Conservation (phyloP, 2,329 filamentous ascomycete genomes). For the Uncinocarpus reesii region DNA sequence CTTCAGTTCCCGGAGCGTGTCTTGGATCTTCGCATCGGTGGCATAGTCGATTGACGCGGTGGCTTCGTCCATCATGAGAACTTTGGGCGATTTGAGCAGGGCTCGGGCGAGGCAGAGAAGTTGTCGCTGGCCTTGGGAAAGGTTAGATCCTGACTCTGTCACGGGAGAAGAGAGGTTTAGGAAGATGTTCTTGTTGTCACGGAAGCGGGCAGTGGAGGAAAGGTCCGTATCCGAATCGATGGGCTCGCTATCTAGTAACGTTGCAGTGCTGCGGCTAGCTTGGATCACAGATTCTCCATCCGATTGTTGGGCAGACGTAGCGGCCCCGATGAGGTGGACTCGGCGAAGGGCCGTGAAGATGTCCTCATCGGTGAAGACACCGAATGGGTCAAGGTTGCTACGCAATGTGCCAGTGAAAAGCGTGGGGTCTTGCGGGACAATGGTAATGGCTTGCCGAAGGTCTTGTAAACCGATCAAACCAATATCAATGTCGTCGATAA, state of each 20-base stretch:
- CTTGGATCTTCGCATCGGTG: conserved; percentile 92
- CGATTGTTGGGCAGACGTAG: conserved; percentile 22
- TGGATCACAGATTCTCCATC: conserved; percentile 19
- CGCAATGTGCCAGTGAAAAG: conserved; percentile 87
- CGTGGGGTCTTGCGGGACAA: conserved; percentile 90
- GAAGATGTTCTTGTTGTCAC: conserved; percentile 90
- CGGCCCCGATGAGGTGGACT: conserved; percentile 64
- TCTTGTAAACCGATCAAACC: conserved; percentile 84
- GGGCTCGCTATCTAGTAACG: conserved; percentile 3
- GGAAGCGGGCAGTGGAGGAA: conserved; percentile 14
- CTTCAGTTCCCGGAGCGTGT: conserved; percentile 83
- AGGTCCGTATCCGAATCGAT: conserved; percentile 11
- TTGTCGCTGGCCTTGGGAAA: conserved; percentile 93
- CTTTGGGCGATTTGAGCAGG: conserved; percentile 78
- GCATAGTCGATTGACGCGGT: conserved; percentile 96
- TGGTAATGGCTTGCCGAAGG: conserved; percentile 85
- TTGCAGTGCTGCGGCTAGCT: neutral
- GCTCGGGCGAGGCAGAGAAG: conserved; percentile 87
- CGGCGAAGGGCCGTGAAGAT: conserved; percentile 77
- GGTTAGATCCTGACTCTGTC: conserved; percentile 81
- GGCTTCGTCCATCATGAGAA: conserved; percentile 98
- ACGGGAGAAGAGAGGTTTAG: conserved; percentile 73
- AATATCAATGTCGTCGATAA: conserved; percentile 87
- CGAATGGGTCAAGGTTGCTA: conserved; percentile 87
- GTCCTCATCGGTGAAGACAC: conserved; percentile 76